Conservation (phyloP, 495 filamentous ascomycete genomes). For the Neurospora sp. region DNA sequence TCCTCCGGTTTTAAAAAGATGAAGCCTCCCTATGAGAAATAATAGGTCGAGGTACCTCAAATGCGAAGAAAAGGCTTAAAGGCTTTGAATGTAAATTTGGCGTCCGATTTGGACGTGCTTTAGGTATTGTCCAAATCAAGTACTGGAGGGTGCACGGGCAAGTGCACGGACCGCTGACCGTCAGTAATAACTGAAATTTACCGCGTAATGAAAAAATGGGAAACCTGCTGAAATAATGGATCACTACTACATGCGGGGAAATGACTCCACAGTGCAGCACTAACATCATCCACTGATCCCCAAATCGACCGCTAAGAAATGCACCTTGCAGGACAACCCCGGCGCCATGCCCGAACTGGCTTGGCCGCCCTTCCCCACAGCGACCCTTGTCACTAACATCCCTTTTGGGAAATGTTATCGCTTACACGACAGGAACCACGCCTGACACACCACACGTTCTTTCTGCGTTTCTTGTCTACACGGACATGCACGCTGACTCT, state of each 20-base stretch:
- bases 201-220: no score
- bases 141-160: no score
- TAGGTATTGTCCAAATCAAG: no score
- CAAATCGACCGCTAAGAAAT: background rate
- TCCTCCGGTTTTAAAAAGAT: no score
- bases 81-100: no score
- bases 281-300: background rate
- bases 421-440: background rate
- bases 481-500: background rate
- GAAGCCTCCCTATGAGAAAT: no score
- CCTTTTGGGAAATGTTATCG: background rate
- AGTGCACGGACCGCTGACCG: no score
- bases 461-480: background rate
- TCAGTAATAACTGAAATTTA: no score
- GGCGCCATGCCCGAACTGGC: background rate
- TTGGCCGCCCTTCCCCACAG: background rate
- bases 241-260: background rate
- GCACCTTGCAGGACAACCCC: background rate
- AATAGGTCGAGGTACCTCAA: no score
- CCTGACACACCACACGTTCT: background rate
- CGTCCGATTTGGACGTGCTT: no score
- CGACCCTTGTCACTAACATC: background rate
- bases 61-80: no score
- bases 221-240: no score
- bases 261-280: background rate